These are phyloP conservation scores for Rhododendron simsii DNA, from an alignment of 148 eudicot species.

Conservation along the genomic window DNA sequence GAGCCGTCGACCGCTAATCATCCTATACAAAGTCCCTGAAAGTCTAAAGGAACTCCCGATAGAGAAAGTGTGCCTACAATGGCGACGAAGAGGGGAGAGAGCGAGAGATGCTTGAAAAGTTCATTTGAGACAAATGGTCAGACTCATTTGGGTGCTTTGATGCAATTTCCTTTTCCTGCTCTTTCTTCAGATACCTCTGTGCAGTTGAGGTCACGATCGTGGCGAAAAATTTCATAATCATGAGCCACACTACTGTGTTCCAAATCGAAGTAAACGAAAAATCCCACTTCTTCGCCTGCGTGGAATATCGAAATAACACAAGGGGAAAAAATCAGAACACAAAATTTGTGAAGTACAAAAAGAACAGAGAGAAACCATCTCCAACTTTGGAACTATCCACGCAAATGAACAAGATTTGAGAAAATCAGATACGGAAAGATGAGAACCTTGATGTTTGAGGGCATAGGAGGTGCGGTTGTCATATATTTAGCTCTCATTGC, in stretches of 20 bases:
- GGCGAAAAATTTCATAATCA: slow-evolving; percentile 20
- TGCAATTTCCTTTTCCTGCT: slow-evolving; percentile 15
- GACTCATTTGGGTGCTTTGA: slow-evolving; percentile 10
- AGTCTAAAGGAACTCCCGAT: not conserved
- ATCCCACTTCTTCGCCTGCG: slow-evolving; percentile 19
- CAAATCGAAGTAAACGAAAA: slow-evolving; percentile 16
- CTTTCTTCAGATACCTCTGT: slow-evolving; percentile 17
- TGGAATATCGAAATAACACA: not conserved
- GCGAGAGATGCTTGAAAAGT: not conserved
- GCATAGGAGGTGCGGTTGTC: slow-evolving; percentile 51
- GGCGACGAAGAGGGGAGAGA: not conserved
- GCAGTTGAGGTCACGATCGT: slow-evolving; percentile 22
- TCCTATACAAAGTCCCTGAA: slow-evolving; percentile 12
- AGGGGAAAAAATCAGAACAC: not conserved
- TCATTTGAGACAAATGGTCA: slow-evolving; percentile 6
- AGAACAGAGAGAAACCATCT: not conserved
- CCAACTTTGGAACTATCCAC: not conserved
- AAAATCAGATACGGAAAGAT: not conserved
- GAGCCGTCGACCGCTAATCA: not conserved
- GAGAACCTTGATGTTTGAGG: slow-evolving; percentile 61
- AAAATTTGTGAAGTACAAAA: not conserved
- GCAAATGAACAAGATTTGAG: not conserved
- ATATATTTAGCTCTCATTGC: slow-evolving; percentile 76
- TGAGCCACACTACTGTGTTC: slow-evolving; percentile 23
- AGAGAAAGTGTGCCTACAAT: not conserved